Base-by-base conservation (phyloP, 2,329 filamentous ascomycete species). In the Venturia pyrina region DNA sequence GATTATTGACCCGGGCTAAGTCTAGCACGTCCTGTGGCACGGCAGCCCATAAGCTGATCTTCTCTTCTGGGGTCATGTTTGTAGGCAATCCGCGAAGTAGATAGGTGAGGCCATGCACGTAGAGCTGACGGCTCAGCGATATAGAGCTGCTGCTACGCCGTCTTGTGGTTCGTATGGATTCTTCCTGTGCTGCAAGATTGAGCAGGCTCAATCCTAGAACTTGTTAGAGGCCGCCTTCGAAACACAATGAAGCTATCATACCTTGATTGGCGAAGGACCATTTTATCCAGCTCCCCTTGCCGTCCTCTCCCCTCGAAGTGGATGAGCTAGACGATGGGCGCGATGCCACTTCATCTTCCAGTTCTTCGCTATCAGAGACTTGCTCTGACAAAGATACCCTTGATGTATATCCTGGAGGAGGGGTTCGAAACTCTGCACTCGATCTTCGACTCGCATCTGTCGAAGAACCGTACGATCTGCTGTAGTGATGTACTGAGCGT, bases 61-160 rank as follows among this genome's bases (percentile, higher is more conserved):
- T 72, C 72, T 89, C 87, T 68, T 82, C 80, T 2, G 76, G 75
- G 41, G 81, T 82, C 40, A 89, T 79, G 62, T 87, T 78, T 1
- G 74, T 68, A 0, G 87, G 87, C 0, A 89, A 78, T 8, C 83
- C 87, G 67, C 82, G 82, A n/a, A 89, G 78, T 32, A 89, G 78
- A 72, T 88, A 88, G 2, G 83, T 82, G 4, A 88, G 75, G 66
- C 85, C 82, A 69, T 89, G 84, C 62, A 89, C 75, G 73, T 88
- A 89, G 11, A 87, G 79, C 68, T 85, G 84, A 34, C 87, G 81
- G 63, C 84, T 82, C 69, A 85, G 81, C 60, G 79, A 76, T 32
- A 73, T 73, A 43, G 75, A 74, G 53, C 72, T 62, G 53, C 37
- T 61, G 43, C 34, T 62, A 34, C 57, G 69, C 4, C 68, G 65